Percentiles rank a stretch among this genome's conserved stretches.
phyloP scores from a whole-genome alignment of 1,284 basidiomycete species.

The Exobasidium rhododendri region DNA sequence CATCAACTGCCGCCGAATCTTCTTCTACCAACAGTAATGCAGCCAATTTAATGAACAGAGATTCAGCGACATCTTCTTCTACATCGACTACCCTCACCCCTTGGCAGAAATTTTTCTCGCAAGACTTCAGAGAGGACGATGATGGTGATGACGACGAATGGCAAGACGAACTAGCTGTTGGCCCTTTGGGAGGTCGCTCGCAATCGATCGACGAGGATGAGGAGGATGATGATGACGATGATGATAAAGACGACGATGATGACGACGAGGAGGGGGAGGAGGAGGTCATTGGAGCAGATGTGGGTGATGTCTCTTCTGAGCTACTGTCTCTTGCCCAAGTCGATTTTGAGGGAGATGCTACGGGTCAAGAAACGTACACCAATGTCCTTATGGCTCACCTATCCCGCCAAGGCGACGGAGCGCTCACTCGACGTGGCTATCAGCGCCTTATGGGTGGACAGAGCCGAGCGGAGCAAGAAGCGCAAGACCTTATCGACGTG shows the following conservation, averaged over 20 bases:
- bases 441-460: background rate
- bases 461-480: conserved; percentile 3
- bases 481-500: background rate
- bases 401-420: background rate
- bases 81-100: background rate
- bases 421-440: conserved; percentile 6
- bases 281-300: background rate
- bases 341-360: conserved; percentile 3
- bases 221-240: conserved; percentile 9
- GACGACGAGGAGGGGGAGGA: conserved; percentile 8
- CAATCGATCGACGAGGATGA: background rate
- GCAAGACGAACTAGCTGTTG: background rate
- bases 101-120: conserved; percentile 10
- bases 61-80: background rate
- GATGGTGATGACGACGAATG: conserved; percentile 11
- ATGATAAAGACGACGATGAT: conserved; percentile 9
- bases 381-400: conserved; percentile 14
- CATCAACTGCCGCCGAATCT: background rate
- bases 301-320: background rate
- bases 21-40: background rate
- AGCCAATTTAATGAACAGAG: background rate
- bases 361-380: background rate
- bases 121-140: background rate
- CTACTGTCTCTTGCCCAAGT: conserved; percentile 2
- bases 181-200: conserved; percentile 2